phyloP scores from a whole-genome alignment of 192 early-diverging fungal species.

The Backusella westeae region DNA sequence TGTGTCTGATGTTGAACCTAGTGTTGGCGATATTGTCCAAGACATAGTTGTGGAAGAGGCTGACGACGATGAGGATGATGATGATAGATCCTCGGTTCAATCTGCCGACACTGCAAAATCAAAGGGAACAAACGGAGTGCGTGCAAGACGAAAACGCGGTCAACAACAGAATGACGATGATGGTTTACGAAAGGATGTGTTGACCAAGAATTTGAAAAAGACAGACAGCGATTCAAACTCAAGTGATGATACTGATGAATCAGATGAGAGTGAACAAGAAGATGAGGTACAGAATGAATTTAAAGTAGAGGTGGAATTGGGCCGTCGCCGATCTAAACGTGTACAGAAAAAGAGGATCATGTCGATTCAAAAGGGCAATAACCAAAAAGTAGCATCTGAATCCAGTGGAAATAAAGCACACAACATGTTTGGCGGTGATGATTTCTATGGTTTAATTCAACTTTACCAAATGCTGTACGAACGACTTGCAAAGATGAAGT shows the following conservation, averaged over 20 bases:
- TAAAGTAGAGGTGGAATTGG: neutral
- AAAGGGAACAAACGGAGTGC: neutral
- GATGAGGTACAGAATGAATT: conserved; percentile 29
- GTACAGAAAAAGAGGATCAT: neutral
- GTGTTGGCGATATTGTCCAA: conserved; percentile 8
- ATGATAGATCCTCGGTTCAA: neutral
- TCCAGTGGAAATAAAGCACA: conserved; percentile 10
- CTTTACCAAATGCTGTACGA: conserved; percentile 77
- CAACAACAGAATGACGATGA: conserved; percentile 6
- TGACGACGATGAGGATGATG: conserved; percentile 14
- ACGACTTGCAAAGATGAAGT: conserved; percentile 80
- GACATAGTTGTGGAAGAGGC: conserved; percentile 12
- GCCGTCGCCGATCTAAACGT: neutral
- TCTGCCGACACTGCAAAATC: conserved; percentile 1
- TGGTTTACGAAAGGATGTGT: conserved; percentile 16
- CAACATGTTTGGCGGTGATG: conserved; percentile 84
- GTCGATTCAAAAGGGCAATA: neutral
- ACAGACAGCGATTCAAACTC: neutral
- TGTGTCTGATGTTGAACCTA: conserved; percentile 26
- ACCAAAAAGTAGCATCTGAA: conserved; percentile 14
- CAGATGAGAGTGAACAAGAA: conserved; percentile 47
- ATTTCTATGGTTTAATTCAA: conserved; percentile 89
- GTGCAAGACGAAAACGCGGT: neutral
- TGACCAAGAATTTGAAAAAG: conserved; percentile 10
- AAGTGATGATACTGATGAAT: conserved; percentile 17